Evolutionary conservation across 2,329 filamentous ascomycete genomes (phyloP).

Genomic region (Penicillium corylophilum): DNA sequence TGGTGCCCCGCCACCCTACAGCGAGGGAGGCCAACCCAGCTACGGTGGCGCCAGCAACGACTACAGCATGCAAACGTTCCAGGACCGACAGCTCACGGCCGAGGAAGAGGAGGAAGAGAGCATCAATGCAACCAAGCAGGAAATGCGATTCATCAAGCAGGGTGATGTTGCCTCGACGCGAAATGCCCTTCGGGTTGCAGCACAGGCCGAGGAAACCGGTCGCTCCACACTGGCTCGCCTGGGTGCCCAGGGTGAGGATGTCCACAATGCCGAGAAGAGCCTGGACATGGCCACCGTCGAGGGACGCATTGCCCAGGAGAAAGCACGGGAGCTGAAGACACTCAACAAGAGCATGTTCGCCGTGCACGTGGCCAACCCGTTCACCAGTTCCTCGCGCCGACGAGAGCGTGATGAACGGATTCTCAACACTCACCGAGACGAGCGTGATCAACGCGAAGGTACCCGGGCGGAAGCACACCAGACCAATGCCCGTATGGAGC

Average conservation of each 20-base stretch:
- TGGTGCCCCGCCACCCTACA: conserved; percentile 26
- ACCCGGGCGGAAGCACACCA: conserved; percentile 56
- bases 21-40: conserved; percentile 13
- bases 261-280: conserved; percentile 80
- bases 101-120: conserved; percentile 76
- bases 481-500: conserved; percentile 59
- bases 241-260: conserved; percentile 73
- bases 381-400: conserved; percentile 67
- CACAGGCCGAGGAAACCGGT: conserved; percentile 69
- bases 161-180: conserved; percentile 71
- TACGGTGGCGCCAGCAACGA: conserved; percentile 38
- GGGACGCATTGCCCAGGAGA: conserved; percentile 73
- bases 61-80: conserved; percentile 50
- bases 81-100: conserved; percentile 74
- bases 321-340: conserved; percentile 77
- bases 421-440: conserved; percentile 62
- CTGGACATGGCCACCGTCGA: conserved; percentile 77
- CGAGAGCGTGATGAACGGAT: conserved; percentile 66
- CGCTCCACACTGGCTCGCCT: conserved; percentile 70
- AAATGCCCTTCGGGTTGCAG: conserved; percentile 67
- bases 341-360: conserved; percentile 91
- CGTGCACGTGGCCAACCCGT: conserved; percentile 73
- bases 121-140: conserved; percentile 68
- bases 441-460: conserved; percentile 57
- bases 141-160: conserved; percentile 74